These are phyloP conservation scores for Phenoliferia sp. DNA, from an alignment of 1,284 basidiomycete species.

Conservation along the genomic window DNA sequence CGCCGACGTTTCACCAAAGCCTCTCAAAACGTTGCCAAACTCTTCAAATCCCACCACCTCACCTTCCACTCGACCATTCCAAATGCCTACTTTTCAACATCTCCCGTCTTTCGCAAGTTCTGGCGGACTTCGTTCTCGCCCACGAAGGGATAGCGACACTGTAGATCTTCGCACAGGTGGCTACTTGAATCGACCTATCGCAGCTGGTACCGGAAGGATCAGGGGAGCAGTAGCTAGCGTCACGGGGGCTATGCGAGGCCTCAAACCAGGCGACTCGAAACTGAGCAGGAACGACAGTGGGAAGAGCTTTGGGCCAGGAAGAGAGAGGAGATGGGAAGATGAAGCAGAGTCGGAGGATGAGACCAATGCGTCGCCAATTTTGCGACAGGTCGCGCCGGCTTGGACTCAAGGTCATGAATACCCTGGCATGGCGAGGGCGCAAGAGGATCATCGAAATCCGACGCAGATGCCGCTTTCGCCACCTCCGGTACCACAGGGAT, in stretches of 20 bases:
- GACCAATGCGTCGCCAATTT: too few species aligned
- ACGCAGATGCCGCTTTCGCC: not conserved
- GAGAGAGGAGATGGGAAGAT: not conserved
- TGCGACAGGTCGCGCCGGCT: too few species aligned
- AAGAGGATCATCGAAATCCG: not conserved
- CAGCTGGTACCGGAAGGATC: not conserved
- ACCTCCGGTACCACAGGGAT: not conserved
- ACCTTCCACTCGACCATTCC: not conserved
- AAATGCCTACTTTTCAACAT: not conserved
- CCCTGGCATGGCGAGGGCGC: too few species aligned
- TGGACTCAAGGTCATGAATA: too few species aligned
- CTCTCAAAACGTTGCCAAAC: not conserved
- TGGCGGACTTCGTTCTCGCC: not conserved
- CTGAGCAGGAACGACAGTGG: not conserved
- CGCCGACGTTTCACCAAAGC: too few species aligned
- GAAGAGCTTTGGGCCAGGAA: not conserved
- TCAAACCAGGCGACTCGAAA: not conserved
- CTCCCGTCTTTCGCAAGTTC: not conserved
- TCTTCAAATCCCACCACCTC: not conserved
- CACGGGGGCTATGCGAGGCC: not conserved
- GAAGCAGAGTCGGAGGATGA: not conserved
- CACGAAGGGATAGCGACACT: not conserved
- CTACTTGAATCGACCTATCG: not conserved
- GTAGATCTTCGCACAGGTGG: conserved; percentile 6
- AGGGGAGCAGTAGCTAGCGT: not conserved